Base-by-base conservation (phyloP, 192 early-diverging fungal species). In the Diversispora eburnea region DNA sequence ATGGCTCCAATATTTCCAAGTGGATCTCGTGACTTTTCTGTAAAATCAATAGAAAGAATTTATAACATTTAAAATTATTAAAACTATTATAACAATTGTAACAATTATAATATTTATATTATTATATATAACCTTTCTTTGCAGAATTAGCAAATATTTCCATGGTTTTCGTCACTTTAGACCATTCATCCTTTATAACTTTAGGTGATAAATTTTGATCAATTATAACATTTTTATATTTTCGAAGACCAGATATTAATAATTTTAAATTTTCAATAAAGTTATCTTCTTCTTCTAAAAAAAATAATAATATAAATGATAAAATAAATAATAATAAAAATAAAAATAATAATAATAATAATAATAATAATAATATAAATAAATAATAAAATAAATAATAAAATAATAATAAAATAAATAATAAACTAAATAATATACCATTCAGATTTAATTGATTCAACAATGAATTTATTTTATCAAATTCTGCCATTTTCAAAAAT, bases 1-100 rank as follows among this genome's bases (percentile, higher is more conserved):
- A 88, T 78, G 46, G 77, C 74, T 12, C 64, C 74, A 5, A 80
- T 75, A 12, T 78, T 67, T n/a, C 81, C 84, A 13, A 88, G 68
- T 12, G 86, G 83, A 57, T 63, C 78, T 20, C 86, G 71, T 19
- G 77, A 57, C 15, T 74, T 41, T 13, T 77, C 86, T 63, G 4
- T 63, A 51, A 12, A 51, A 13, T 51, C 0, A 54, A 10, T 54
- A 54, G 51, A 17, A 13, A 17, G n/a, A 54, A 54, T 17, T 54
- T 54, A 13, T 49, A 49, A 49, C 7, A 10, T 10, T 49, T 17
- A 54, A 10, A 4, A 17, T 4, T 17, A 10, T 17, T 54, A 54
- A 13, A 54, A 52, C 3, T 8, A 12, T 3, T 10, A 52, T 4
- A 7, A 13, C n/a, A 54, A 54, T 17, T 54, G 4, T 10, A 10